Evolutionary conservation across 2,329 filamentous ascomycete species (phyloP).

Genomic region (Calonectria hongkongensis): DNA sequence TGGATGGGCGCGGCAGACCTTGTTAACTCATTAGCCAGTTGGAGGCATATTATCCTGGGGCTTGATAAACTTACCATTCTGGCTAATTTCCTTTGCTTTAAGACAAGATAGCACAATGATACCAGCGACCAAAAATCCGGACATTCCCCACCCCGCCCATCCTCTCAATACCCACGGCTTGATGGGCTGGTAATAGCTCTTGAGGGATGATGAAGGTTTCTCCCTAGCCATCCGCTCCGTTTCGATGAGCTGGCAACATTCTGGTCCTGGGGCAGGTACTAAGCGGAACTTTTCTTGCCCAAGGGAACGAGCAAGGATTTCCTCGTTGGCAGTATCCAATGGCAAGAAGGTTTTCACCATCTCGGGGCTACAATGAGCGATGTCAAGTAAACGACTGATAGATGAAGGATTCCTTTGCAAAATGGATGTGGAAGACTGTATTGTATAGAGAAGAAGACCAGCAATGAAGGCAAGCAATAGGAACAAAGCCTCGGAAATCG

Average conservation of each 20-base stretch:
- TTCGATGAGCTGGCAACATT: not conserved
- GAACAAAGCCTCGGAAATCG: conserved; percentile 55
- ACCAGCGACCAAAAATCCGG: conserved; percentile 33
- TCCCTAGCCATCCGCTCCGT: not conserved
- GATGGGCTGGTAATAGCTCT: conserved; percentile 53
- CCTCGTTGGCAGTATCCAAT: conserved; percentile 42
- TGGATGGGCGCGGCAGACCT: conserved; percentile 58
- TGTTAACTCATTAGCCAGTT: not conserved
- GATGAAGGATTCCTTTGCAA: conserved; percentile 54
- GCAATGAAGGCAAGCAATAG: conserved; percentile 48
- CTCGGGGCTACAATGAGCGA: conserved; percentile 46
- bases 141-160: conserved; percentile 44
- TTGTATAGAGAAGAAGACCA: conserved; percentile 46
- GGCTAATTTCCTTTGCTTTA: conserved; percentile 46
- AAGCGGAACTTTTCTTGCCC: not conserved
- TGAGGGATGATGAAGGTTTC: not conserved
- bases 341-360: conserved; percentile 22
- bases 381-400: conserved; percentile 43
- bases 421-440: conserved; percentile 17
- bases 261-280: not conserved
- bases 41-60: not conserved
- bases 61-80: conserved; percentile 46
- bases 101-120: conserved; percentile 48
- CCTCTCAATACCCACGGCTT: conserved; percentile 48
- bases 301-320: conserved; percentile 25